Base-by-base conservation (phyloP, 2,329 filamentous ascomycete genomes). In the Diaporthe sp. region DNA sequence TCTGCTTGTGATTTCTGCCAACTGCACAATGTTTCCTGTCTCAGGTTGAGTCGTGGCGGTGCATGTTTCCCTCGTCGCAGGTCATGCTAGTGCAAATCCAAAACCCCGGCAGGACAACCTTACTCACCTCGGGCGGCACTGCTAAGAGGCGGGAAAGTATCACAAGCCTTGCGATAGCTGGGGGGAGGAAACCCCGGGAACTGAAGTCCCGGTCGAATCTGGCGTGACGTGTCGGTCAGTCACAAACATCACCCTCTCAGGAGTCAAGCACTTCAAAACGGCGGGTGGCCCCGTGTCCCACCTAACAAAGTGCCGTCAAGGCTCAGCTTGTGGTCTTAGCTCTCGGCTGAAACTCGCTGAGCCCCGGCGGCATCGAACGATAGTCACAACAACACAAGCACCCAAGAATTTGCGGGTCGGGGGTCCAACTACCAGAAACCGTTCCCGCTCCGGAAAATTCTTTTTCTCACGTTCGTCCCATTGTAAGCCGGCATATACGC, bases 291-390 rank as follows among this genome's bases (percentile, higher is more conserved):
- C 63, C 30, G 44, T 66, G 30, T 50, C 63, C 30, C 63, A 39
- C 37, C 30, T 51, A 2, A 51, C 30, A 66, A 30, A 37, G 30
- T 27, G 63, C 32, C 7, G 44, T 51, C 30, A 39, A 37, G 63
- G 63, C 63, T 51, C 63, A 66, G 44, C 30, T 44, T 51, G 32
- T 19, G 63, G 63, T n/a, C 63, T 66, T 51, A 66, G 63, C 44
- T 66, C 61, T 66, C 63, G 63, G 63, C 63, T 66, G 63, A 66
- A 66, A 66, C 63, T 66, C 63, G 63, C 63, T 66, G 61, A 51
- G 44, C 63, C 63, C 63, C 30, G 63, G 47, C 37, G 37, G 44
- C 22, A 66, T 66, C 63, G 63, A 66, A 66, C 44, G 63, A 66
- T 37, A 66, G 44, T 37, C 30, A 66, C 44, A 37, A 53, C 22